Conservation (phyloP, 371 early-diverging fungal genomes). For the Apophysomyces ossiformis region DNA sequence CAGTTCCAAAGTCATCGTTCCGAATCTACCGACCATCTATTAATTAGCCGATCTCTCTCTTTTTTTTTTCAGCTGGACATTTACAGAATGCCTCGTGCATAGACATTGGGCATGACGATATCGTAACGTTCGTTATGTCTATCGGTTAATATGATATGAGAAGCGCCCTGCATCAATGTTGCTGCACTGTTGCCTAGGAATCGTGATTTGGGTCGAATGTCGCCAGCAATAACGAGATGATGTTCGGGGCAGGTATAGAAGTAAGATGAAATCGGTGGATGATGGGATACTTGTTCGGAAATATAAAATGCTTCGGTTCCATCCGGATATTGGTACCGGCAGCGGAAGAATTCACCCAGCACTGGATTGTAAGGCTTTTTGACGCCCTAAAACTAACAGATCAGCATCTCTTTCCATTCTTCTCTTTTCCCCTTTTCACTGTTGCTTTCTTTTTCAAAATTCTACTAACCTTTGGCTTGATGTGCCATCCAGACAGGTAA, state of each 20-base stretch:
- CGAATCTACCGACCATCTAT: slow-evolving; percentile 51
- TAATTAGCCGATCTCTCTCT: not conserved
- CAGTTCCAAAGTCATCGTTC: slow-evolving; percentile 94
- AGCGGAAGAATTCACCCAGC: slow-evolving; percentile 92
- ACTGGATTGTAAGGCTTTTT: slow-evolving; percentile 97
- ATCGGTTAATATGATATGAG: slow-evolving; percentile 66
- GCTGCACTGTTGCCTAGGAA: slow-evolving; percentile 95
- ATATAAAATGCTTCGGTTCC: slow-evolving; percentile 77
- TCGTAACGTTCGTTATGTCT: slow-evolving; percentile 75
- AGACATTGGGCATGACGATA: slow-evolving; percentile 90
- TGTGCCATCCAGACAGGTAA: slow-evolving; percentile 97
- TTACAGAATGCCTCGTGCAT: slow-evolving; percentile 83
- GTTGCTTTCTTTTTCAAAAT: too few relatives aligned
- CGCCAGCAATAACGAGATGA: slow-evolving; percentile 80
- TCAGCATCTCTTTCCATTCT: too few relatives aligned
- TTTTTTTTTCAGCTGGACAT: slow-evolving; percentile 2
- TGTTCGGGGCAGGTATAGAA: slow-evolving; percentile 84
- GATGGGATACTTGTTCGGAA: slow-evolving; percentile 93
- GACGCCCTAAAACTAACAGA: slow-evolving; percentile 71
- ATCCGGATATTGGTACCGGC: slow-evolving; percentile 72
- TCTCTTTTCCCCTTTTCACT: too few relatives aligned
- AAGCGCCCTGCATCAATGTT: slow-evolving; percentile 86
- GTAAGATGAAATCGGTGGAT: slow-evolving; percentile 91
- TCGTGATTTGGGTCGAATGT: slow-evolving; percentile 86
- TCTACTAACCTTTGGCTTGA: slow-evolving; percentile 81